Evolutionary conservation across 2,329 filamentous ascomycete species (phyloP), one percentile per base, ranked within the genome.

Genomic region (Ophiostoma piceae): DNA sequence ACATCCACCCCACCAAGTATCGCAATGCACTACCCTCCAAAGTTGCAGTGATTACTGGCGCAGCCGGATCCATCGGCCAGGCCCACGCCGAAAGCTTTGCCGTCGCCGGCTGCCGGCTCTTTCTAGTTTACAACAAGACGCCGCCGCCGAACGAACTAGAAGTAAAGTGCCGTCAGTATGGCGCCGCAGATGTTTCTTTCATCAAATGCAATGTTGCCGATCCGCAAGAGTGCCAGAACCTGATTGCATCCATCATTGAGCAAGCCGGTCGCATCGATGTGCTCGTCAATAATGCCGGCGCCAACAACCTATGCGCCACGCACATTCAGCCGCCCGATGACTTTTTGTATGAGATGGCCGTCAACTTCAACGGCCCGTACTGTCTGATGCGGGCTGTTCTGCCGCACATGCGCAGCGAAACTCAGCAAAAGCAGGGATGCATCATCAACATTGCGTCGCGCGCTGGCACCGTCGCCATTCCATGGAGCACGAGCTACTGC

Each of bases 401-500:
- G n/a, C 51, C 51, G 1, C n/a, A 26, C 8, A 22, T 22, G n/a
- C 51, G 51, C 7, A n/a, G 19, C 43, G 16, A 47, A n/a, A n/a
- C 16, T 2, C 43, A 47, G 16, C 43, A n/a, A n/a, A n/a, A 47
- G 19, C 16, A 47, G 43, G 43, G 43, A n/a, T 47, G 43, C 43
- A 47, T 47, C 43, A 47, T 47, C 4, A 47, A 47, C 43, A 47
- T 47, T 47, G 7, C 43, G 4, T 47, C 43, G 16, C 43, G 43
- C 16, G 43, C 43, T 8, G 43, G 43, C 43, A 47, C 43, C 7
- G 43, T 47, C 16, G 16, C 43, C 7, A 47, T 47, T 19, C 76
- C 76, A 1, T 78, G 76, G 73, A 76, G 73, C 71, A 75, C 75
- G n/a, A 75, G 74, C 69, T 78, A 78, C 73, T 77, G 75, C 68